Evolutionary conservation across 1,139 yeast species (phyloP).

Genomic region (Zhuliangozyma parablackwelliae): DNA sequence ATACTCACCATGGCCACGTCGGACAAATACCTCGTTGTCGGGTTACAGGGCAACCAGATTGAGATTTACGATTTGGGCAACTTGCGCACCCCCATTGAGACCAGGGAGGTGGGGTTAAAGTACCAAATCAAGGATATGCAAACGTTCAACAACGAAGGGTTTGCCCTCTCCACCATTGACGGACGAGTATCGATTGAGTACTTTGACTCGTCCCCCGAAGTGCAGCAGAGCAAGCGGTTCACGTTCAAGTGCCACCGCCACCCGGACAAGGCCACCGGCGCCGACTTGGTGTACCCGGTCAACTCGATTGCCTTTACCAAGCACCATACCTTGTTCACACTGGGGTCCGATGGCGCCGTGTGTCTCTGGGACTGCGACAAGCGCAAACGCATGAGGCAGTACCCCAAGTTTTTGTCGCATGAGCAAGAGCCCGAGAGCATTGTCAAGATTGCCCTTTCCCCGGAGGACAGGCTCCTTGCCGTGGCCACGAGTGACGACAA

Average conservation of each 20-base stretch:
- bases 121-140: slow-evolving; percentile 63
- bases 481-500: slow-evolving; percentile 65
- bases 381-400: slow-evolving; percentile 58
- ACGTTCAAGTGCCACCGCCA: slow-evolving; percentile 83
- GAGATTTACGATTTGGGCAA: slow-evolving; percentile 57
- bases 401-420: slow-evolving; percentile 35
- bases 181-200: slow-evolving; percentile 84
- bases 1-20: slow-evolving; percentile 63
- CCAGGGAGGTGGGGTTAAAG: slow-evolving; percentile 67
- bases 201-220: slow-evolving; percentile 48
- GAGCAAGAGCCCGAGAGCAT: slow-evolving; percentile 30
- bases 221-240: slow-evolving; percentile 47
- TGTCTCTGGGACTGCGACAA: slow-evolving; percentile 74
- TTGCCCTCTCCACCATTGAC: slow-evolving; percentile 77
- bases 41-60: slow-evolving; percentile 50
- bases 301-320: slow-evolving; percentile 56
- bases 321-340: slow-evolving; percentile 48
- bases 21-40: slow-evolving; percentile 47
- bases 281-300: slow-evolving; percentile 72
- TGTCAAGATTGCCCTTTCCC: slow-evolving; percentile 42
- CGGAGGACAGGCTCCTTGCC: slow-evolving; percentile 37
- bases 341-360: slow-evolving; percentile 74
- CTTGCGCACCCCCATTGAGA: slow-evolving; percentile 40
- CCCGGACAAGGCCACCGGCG: slow-evolving; percentile 35
- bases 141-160: slow-evolving; percentile 61